These are phyloP conservation scores for Westerdykella aurantiaca DNA, from an alignment of 2,329 filamentous ascomycete species.

Conservation along the genomic window DNA sequence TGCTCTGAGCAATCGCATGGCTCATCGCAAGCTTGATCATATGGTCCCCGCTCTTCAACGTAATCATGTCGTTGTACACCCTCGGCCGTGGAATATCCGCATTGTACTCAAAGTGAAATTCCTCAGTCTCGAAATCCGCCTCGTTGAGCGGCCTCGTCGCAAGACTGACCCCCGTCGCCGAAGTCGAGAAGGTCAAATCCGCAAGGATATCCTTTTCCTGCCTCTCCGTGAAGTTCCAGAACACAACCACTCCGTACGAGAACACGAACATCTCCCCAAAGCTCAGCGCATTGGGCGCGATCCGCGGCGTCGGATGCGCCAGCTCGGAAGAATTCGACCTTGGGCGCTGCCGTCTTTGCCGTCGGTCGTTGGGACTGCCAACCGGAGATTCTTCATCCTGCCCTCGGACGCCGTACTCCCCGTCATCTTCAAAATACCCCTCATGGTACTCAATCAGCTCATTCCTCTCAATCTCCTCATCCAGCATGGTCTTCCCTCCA, in stretches of 20 bases:
- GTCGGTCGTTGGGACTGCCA: constrained; percentile 14
- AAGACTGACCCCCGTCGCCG: constrained; percentile 59
- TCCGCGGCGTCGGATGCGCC: constrained; percentile 43
- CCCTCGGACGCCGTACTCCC: constrained; percentile 45
- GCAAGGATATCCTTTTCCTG: constrained; percentile 96
- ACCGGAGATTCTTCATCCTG: constrained; percentile 23
- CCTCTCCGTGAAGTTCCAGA: constrained; percentile 96
- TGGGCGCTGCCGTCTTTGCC: constrained; percentile 7
- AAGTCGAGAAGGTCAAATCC: constrained; percentile 82
- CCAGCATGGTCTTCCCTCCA: constrained; percentile 84
- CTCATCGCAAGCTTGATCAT: constrained; percentile 99
- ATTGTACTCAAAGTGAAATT: constrained; percentile 98
- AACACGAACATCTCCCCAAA: constrained; percentile 97
- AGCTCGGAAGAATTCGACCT: not conserved
- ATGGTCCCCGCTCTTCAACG: constrained; percentile 85
- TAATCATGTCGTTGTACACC: constrained; percentile 99
- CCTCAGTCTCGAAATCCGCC: constrained; percentile 92
- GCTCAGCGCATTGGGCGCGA: constrained; percentile 65
- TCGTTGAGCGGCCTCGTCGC: constrained; percentile 76
- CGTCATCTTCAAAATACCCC: constrained; percentile 77
- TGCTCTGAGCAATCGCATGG: constrained; percentile 95
- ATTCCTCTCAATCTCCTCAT: constrained; percentile 93
- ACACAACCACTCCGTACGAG: constrained; percentile 93
- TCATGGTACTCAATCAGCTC: constrained; percentile 85
- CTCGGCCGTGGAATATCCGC: constrained; percentile 76